Evolutionary conservation across 2,329 filamentous ascomycete genomes (phyloP), one percentile per base, ranked within the genome.

Genomic region (Blumeriella jaapii): DNA sequence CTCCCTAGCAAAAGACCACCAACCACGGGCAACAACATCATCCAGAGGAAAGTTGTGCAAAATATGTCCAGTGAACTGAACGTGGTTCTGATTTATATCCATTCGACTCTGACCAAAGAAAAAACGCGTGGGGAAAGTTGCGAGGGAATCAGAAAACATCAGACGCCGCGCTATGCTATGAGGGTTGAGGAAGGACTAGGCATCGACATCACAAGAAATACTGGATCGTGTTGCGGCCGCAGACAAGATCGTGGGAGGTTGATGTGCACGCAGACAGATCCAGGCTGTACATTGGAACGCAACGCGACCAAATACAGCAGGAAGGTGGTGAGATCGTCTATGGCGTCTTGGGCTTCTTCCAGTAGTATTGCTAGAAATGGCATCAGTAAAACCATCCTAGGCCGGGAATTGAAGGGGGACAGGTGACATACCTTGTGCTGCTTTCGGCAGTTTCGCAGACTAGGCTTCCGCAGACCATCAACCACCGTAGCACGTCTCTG

Each of bases 381-480:
- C 36, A 27, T 46, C 33, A 38, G 38, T 42, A 38, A 40, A 15
- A 34, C n/a, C n/a, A n/a, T n/a, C n/a, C n/a, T n/a, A n/a, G n/a
- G 31, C 15, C 15, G 31, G 19, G 32, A 15, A 40, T 29, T 22
- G 23, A 17, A 30, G 2, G n/a, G 8, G 20, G 19, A 29, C 31
- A 15, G 13, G 33, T 18, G 42, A 59, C 65, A 55, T 71, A 96
- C 89, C 83, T 96, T 96, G 61, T 98, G 91, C 56, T 91, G 84
- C 63, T 95, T 96, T 53, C 91, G 74, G 55, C 91, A 95, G 54
- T 78, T 80, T 47, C 91, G 71, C 52, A 98, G 63, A 50, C 85
- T 91, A 27, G 87, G 89, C 61, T 93, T 94, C 37, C 85, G 72
- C 56, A 95, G 65, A 34, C 84, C 83, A 47, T 87, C 78, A 1